These are phyloP conservation scores for Galerina marginata DNA, from an alignment of 768 basidiomycete genomes.

Conservation along the genomic window DNA sequence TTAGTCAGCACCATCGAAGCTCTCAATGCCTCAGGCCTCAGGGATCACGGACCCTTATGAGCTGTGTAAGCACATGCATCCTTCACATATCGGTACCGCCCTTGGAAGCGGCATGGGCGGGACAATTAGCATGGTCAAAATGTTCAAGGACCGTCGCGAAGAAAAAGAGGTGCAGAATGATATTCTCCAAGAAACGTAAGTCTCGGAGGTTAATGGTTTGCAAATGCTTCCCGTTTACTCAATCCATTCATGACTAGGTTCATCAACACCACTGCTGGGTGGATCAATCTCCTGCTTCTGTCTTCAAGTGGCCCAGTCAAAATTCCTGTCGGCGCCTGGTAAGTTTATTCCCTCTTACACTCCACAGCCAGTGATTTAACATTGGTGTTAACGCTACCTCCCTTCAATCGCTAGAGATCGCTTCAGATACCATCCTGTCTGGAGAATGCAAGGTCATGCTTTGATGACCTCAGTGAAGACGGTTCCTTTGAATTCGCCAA, in stretches of 20 bases:
- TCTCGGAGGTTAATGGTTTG: constrained; percentile 12
- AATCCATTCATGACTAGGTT: constrained; percentile 57
- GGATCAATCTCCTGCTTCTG: constrained; percentile 93
- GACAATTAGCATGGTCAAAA: constrained; percentile 84
- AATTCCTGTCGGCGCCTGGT: constrained; percentile 99
- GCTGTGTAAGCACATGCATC: constrained; percentile 95
- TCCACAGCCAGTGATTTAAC: constrained; percentile 5
- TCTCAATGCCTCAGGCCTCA: constrained; percentile 91
- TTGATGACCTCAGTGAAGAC: constrained; percentile 98
- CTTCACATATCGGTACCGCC: constrained; percentile 92
- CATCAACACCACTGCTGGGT: constrained; percentile 99
- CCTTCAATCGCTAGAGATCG: constrained; percentile 96
- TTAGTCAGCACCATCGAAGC: constrained; percentile 94
- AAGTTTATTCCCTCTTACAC: constrained; percentile 30
- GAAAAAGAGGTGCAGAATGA: constrained; percentile 99
- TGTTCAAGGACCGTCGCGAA: constrained; percentile 99
- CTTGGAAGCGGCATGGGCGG: constrained; percentile 99
- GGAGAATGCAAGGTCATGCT: constrained; percentile 99
- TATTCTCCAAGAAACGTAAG: constrained; percentile 96
- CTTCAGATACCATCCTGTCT: constrained; percentile 91
- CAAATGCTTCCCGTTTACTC: neutral
- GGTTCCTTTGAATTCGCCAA: constrained; percentile 99
- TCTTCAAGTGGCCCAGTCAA: constrained; percentile 98
- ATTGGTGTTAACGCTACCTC: constrained; percentile 78
- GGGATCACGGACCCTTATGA: constrained; percentile 99